Evolutionary conservation across 2,329 filamentous ascomycete species (phyloP).

Genomic region (Venturia aucupariae): DNA sequence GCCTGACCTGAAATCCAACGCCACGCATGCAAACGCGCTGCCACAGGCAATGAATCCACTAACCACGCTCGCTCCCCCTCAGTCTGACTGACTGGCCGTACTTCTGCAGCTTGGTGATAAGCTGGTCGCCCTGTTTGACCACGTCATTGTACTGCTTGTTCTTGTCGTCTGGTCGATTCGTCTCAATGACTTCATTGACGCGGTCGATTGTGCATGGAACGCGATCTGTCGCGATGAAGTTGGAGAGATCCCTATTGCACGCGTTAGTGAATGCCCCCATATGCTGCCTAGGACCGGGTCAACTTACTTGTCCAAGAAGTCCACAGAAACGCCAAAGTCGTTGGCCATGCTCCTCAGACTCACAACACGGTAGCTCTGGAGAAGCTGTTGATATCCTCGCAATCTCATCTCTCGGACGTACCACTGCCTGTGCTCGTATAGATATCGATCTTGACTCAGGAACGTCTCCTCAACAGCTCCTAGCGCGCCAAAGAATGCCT

Average conservation of each 20-base stretch:
- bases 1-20: background rate
- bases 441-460: slow-evolving; percentile 85
- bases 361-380: slow-evolving; percentile 95
- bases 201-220: slow-evolving; percentile 97
- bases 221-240: slow-evolving; percentile 89
- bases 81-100: slow-evolving; percentile 94
- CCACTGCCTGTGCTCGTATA: slow-evolving; percentile 93
- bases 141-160: slow-evolving; percentile 99
- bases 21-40: background rate
- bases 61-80: slow-evolving; percentile 88
- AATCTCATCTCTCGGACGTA: slow-evolving; percentile 98
- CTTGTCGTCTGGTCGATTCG: slow-evolving; percentile 95
- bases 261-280: no score
- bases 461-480: slow-evolving; percentile 89
- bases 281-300: no score
- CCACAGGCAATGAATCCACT: slow-evolving; percentile 7
- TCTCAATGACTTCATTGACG: slow-evolving; percentile 94
- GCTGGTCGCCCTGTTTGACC: slow-evolving; percentile 91
- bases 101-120: slow-evolving; percentile 98
- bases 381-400: slow-evolving; percentile 88
- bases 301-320: slow-evolving; percentile 80
- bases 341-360: slow-evolving; percentile 95
- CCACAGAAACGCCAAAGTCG: slow-evolving; percentile 93
- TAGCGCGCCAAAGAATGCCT: slow-evolving; percentile 83
- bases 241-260: slow-evolving; percentile 68